Percentiles rank a stretch among this genome's conserved stretches.
Evolutionary conservation across 148 eudicot genomes (phyloP).

Genomic region (Rheum nobile): DNA sequence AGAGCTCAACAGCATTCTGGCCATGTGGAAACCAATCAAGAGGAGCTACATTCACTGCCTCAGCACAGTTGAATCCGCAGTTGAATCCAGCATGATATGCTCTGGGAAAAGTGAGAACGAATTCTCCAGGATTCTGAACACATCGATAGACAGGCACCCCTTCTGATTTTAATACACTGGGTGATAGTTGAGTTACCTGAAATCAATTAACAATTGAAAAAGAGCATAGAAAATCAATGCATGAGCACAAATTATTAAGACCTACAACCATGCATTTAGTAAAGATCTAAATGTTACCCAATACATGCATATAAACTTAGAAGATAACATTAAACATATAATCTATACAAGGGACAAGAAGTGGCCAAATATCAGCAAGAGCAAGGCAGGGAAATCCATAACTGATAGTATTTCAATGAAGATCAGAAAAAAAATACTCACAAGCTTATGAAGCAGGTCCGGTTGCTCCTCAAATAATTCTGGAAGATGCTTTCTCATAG

Average conservation of each 20-base stretch:
- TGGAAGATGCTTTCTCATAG: slow-evolving; percentile 90
- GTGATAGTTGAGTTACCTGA: slow-evolving; percentile 96
- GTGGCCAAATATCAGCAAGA: neutral
- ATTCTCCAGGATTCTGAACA: slow-evolving; percentile 83
- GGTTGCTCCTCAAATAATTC: slow-evolving; percentile 96
- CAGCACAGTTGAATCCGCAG: slow-evolving; percentile 95
- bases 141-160: slow-evolving; percentile 94
- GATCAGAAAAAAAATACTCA: slow-evolving; percentile 11
- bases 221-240: neutral
- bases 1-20: slow-evolving; percentile 90
- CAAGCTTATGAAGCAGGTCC: slow-evolving; percentile 98
- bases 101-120: slow-evolving; percentile 91
- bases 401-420: neutral
- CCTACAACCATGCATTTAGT: neutral
- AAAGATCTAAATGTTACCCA: neutral
- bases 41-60: slow-evolving; percentile 99
- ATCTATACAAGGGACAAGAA: neutral
- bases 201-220: neutral
- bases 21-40: slow-evolving; percentile 99
- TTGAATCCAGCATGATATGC: slow-evolving; percentile 99
- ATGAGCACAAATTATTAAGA: neutral
- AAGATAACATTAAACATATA: neutral
- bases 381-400: neutral
- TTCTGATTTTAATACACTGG: slow-evolving; percentile 64
- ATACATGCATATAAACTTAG: neutral